Conservation (phyloP, 495 filamentous ascomycete genomes). For the Thermochaetoides thermophila region DNA sequence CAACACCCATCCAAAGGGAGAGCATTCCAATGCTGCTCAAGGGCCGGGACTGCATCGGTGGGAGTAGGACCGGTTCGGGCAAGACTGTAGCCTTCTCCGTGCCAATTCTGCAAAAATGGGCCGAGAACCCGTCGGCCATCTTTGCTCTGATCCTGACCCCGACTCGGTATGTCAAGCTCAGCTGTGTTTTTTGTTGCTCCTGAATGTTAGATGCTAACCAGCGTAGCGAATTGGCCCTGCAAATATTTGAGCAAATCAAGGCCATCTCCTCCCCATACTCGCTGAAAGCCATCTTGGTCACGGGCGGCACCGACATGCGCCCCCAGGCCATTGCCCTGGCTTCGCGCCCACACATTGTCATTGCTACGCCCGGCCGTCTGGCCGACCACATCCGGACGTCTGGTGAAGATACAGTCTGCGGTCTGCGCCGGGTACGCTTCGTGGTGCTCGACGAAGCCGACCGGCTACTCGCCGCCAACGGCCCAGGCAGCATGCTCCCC, state of each 20-base stretch:
- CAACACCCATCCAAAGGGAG: conserved; percentile 81
- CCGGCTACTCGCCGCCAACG: conserved; percentile 55
- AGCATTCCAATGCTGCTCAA: conserved; percentile 85
- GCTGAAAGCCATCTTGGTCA: conserved; percentile 74
- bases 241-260: conserved; percentile 90
- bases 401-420: conserved; percentile 74
- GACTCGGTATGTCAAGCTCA: conserved; percentile 59
- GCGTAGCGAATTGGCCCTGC: conserved; percentile 82
- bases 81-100: conserved; percentile 96
- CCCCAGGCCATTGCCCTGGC: conserved; percentile 71
- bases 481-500: conserved; percentile 69
- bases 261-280: conserved; percentile 76
- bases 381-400: conserved; percentile 88
- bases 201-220: too few relatives aligned
- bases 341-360: conserved; percentile 73
- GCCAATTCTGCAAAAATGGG: conserved; percentile 87
- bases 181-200: too few relatives aligned
- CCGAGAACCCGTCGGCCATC: conserved; percentile 79
- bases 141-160: conserved; percentile 83
- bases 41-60: conserved; percentile 86
- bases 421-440: conserved; percentile 60
- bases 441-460: conserved; percentile 96
- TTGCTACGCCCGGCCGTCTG: conserved; percentile 85
- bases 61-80: conserved; percentile 89
- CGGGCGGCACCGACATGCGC: conserved; percentile 85